Percentiles rank a stretch among this genome's conserved stretches.
Conservation (phyloP, 495 filamentous ascomycete species). For the Penicillium cinerascens region DNA sequence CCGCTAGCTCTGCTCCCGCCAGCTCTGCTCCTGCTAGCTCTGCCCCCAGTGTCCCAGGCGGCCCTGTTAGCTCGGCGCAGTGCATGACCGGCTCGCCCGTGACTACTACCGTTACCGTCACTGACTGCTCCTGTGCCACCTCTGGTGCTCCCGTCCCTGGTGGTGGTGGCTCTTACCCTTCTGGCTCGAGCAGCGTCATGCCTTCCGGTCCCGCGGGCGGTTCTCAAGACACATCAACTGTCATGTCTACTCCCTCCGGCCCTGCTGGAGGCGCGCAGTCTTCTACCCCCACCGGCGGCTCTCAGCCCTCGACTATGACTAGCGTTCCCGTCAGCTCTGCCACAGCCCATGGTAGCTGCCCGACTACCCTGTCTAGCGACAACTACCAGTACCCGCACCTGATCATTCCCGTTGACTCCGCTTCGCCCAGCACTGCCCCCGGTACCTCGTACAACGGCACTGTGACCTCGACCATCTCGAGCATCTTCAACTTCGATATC, state of each 20-base stretch:
- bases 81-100: conserved; percentile 10
- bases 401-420: conserved; percentile 60
- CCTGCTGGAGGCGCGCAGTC: conserved; percentile 2
- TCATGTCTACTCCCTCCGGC: conserved; percentile 1
- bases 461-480: conserved; percentile 52
- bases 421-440: conserved; percentile 45
- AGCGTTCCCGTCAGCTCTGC: not conserved
- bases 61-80: conserved; percentile 7
- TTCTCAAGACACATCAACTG: not conserved
- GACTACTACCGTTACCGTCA: conserved; percentile 22
- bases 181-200: not conserved
- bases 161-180: not conserved
- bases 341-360: no score
- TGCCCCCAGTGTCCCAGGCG: conserved; percentile 1
- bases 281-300: not conserved
- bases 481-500: conserved; percentile 69
- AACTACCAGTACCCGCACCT: conserved; percentile 61
- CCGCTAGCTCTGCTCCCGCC: not conserved
- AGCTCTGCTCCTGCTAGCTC: not conserved
- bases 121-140: conserved; percentile 17
- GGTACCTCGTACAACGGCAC: conserved; percentile 55
- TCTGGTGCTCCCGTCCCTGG: conserved; percentile 11
- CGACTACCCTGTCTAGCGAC: conserved; percentile 47
- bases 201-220: conserved; percentile 1
- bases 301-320: not conserved